These are phyloP conservation scores for Laguncularia racemosa DNA, from an alignment of 345 rosid species.

Conservation along the genomic window DNA sequence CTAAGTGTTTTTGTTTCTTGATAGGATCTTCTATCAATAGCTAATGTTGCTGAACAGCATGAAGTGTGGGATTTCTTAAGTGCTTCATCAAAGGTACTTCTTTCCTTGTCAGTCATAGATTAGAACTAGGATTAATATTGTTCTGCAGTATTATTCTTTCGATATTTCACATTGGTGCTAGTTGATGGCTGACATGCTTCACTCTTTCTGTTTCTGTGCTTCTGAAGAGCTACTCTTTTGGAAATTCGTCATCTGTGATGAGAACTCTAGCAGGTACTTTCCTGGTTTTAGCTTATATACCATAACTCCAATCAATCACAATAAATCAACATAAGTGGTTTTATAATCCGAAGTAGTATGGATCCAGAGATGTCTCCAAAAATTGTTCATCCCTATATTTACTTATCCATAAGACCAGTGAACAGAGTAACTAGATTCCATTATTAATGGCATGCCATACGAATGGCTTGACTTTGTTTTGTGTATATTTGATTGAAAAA, in stretches of 20 bases:
- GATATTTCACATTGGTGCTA: not conserved
- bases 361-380: no score
- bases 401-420: no score
- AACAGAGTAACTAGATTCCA: no score
- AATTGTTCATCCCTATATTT: no score
- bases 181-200: constrained; percentile 8
- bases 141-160: no score
- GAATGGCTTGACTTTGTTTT: no score
- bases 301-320: no score
- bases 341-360: no score
- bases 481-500: no score
- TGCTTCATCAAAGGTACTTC: constrained; percentile 70
- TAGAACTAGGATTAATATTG: not conserved
- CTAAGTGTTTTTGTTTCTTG: constrained; percentile 13
- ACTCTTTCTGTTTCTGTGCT: constrained; percentile 7
- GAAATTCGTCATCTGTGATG: constrained; percentile 91
- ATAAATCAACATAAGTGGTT: no score
- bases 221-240: constrained; percentile 87
- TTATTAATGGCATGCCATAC: no score
- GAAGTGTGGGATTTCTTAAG: constrained; percentile 99
- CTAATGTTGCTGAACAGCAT: constrained; percentile 98
- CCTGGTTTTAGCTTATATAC: not conserved
- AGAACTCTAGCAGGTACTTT: constrained; percentile 84
- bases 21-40: constrained; percentile 93
- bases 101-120: constrained; percentile 3